These are phyloP conservation scores for Chaetothyriales sp. DNA, from an alignment of 2,329 filamentous ascomycete genomes.

Conservation along the genomic window DNA sequence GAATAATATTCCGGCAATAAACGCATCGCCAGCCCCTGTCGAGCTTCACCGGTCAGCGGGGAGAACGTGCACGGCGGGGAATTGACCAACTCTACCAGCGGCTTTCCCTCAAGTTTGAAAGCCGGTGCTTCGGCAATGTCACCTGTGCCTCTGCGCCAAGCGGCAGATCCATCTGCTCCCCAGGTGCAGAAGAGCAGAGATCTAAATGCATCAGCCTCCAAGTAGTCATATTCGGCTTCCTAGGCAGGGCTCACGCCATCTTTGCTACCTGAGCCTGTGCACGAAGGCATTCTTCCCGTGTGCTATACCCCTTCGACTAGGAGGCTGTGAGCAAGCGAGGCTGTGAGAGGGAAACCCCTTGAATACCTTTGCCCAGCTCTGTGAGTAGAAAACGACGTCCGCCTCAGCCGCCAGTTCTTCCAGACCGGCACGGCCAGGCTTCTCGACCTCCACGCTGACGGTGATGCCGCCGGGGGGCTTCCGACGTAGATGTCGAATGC, in stretches of 20 bases:
- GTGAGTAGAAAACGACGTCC: slow-evolving; percentile 62
- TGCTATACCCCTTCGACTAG: slow-evolving; percentile 23
- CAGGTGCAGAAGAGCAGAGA: slow-evolving; percentile 45
- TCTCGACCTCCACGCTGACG: slow-evolving; percentile 62
- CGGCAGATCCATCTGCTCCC: slow-evolving; percentile 42
- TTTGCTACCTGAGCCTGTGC: slow-evolving; percentile 28
- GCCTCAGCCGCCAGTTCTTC: slow-evolving; percentile 46
- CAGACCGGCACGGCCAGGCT: slow-evolving; percentile 49
- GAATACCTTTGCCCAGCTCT: slow-evolving; percentile 44
- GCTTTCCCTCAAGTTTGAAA: slow-evolving; percentile 8
- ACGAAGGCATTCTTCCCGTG: slow-evolving; percentile 40
- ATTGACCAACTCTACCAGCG: not conserved
- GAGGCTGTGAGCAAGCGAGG: not conserved
- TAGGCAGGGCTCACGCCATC: slow-evolving; percentile 32
- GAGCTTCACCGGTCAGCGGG: slow-evolving; percentile 22
- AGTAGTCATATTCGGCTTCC: not conserved
- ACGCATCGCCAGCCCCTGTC: slow-evolving; percentile 63
- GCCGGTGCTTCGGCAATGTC: slow-evolving; percentile 28
- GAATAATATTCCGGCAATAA: slow-evolving; percentile 55
- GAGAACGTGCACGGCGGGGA: not conserved
- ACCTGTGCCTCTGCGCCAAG: slow-evolving; percentile 25
- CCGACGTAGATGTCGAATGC: slow-evolving; percentile 39
- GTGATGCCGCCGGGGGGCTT: slow-evolving; percentile 40
- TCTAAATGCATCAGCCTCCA: slow-evolving; percentile 19
- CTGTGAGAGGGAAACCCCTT: slow-evolving; percentile 29